phyloP scores from a whole-genome alignment of 768 basidiomycete genomes.

The Boletus sensibilis region DNA sequence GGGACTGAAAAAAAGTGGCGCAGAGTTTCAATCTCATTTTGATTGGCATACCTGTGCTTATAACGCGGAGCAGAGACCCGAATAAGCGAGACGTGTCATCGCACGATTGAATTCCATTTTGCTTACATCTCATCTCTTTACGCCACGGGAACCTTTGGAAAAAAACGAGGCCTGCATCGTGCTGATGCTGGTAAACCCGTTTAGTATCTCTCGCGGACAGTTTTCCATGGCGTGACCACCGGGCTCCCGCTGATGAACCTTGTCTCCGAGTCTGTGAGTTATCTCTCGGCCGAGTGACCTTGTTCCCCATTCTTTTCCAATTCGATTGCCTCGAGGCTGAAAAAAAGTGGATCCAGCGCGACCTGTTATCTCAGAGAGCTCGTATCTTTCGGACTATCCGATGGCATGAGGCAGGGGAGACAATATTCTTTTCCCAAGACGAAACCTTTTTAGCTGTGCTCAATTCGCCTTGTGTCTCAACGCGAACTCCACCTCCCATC shows the following conservation, averaged over 20 bases:
- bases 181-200: slow-evolving; percentile 18
- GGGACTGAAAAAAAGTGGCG: slow-evolving; percentile 10
- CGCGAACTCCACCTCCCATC: background rate
- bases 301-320: background rate
- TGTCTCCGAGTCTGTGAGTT: slow-evolving; percentile 7
- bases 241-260: slow-evolving; percentile 4
- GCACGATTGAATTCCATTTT: slow-evolving; percentile 4
- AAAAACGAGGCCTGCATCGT: slow-evolving; percentile 32
- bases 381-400: slow-evolving; percentile 14
- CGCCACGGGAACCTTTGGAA: slow-evolving; percentile 2
- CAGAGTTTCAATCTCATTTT: background rate
- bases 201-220: background rate
- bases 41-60: slow-evolving; percentile 8
- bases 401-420: slow-evolving; percentile 23
- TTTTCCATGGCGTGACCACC: slow-evolving; percentile 10
- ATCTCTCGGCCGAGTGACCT: slow-evolving; percentile 2
- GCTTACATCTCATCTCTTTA: slow-evolving; percentile 6
- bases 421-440: slow-evolving; percentile 26
- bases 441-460: slow-evolving; percentile 20
- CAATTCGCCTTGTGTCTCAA: background rate
- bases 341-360: slow-evolving; percentile 24
- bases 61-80: slow-evolving; percentile 12
- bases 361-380: slow-evolving; percentile 13
- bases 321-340: slow-evolving; percentile 48
- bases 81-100: slow-evolving; percentile 9